Conservation (phyloP, 2,329 filamentous ascomycete species). For the Trichoderma aggressivum region DNA sequence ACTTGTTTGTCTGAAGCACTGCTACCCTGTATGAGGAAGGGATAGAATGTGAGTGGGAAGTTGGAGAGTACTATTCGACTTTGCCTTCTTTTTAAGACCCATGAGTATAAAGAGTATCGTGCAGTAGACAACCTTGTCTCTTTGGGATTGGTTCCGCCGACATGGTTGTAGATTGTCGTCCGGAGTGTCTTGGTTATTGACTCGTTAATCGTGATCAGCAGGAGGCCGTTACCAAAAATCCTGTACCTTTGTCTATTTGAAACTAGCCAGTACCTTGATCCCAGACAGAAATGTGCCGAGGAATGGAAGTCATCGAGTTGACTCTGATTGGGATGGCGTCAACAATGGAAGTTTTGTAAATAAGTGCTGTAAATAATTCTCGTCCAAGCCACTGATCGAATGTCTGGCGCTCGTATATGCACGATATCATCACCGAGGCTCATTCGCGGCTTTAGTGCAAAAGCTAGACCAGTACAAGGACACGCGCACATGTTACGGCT, state of each 20-base stretch:
- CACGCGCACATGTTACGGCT: background rate
- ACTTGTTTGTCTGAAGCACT: background rate
- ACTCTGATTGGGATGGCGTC: background rate
- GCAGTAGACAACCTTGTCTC: too few relatives aligned
- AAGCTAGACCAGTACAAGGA: background rate
- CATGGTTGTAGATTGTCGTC: background rate
- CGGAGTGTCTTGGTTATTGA: background rate
- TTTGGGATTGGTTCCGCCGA: background rate
- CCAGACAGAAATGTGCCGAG: background rate
- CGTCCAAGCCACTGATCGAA: background rate
- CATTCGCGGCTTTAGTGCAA: background rate
- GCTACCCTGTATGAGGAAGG: background rate
- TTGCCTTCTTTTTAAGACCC: background rate
- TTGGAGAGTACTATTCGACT: background rate
- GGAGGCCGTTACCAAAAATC: background rate
- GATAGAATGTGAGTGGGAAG: background rate
- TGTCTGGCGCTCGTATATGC: background rate
- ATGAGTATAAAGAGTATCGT: too few relatives aligned
- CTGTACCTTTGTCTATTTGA: background rate
- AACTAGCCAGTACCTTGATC: background rate
- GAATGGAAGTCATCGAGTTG: background rate
- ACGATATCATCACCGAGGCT: background rate
- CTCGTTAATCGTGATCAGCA: background rate
- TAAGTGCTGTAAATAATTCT: background rate
- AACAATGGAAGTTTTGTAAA: background rate